Evolutionary conservation across 2,329 filamentous ascomycete genomes (phyloP).

Genomic region (Fusarium hostae): DNA sequence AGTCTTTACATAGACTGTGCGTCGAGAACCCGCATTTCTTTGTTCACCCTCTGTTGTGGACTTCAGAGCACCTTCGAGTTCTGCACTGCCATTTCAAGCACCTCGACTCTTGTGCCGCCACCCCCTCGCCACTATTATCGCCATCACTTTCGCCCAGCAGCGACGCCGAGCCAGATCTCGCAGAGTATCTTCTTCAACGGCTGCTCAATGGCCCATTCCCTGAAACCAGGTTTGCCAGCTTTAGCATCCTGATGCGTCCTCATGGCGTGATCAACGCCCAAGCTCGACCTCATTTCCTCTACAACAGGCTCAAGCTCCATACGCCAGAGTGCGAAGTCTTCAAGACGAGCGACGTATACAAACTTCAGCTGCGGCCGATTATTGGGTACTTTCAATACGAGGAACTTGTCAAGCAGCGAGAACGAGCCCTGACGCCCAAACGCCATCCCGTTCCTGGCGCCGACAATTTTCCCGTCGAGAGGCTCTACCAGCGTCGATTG

Average conservation of each 20-base stretch:
- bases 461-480: not conserved
- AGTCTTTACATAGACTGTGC: not conserved
- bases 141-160: not conserved
- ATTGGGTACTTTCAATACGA: not conserved
- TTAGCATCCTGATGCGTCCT: not conserved
- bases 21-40: fast-evolving
- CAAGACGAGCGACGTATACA: fast-evolving
- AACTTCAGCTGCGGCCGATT: fast-evolving
- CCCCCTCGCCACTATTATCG: not conserved
- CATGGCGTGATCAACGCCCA: not conserved
- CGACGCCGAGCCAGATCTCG: not conserved
- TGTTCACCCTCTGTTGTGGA: not conserved
- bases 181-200: not conserved
- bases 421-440: fast-evolving
- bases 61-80: not conserved
- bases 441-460: not conserved
- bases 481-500: not conserved
- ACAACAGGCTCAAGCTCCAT: not conserved
- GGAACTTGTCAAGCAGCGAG: fast-evolving
- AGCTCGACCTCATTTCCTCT: not conserved
- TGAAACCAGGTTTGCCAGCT: fast-evolving
- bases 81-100: not conserved
- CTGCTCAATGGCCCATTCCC: too few species aligned
- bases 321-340: not conserved
- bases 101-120: not conserved